These are phyloP conservation scores for Ambrosia trifida DNA, from an alignment of 129 eudicot species.

Conservation along the genomic window DNA sequence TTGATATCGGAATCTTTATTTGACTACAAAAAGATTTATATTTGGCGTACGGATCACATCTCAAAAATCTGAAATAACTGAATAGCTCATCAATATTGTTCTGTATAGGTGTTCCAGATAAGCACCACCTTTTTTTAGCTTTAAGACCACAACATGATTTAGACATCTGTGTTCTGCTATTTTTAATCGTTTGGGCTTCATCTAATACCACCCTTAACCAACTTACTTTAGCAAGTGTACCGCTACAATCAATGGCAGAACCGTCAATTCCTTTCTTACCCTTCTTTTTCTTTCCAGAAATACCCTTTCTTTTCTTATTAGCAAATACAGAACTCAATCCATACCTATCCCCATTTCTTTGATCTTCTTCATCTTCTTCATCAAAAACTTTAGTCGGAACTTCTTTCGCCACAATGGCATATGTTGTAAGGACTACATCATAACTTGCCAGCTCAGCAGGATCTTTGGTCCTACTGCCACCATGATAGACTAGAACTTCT, in stretches of 20 bases:
- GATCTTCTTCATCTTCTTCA: slow-evolving; percentile 79
- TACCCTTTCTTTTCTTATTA: slow-evolving; percentile 49
- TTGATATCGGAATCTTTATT: slow-evolving; percentile 67
- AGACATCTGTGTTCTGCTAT: slow-evolving; percentile 82
- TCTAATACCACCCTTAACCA: slow-evolving; percentile 88
- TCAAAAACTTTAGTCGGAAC: slow-evolving; percentile 73
- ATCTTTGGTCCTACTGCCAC: slow-evolving; percentile 74
- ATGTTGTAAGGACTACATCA: slow-evolving; percentile 90
- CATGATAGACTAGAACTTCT: slow-evolving; percentile 79
- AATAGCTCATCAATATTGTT: slow-evolving; percentile 82
- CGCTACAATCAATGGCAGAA: slow-evolving; percentile 55
- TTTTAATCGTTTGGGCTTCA: slow-evolving; percentile 96
- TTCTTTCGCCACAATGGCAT: slow-evolving; percentile 83
- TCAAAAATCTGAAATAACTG: slow-evolving; percentile 90
- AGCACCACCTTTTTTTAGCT: slow-evolving; percentile 93
- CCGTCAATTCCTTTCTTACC: slow-evolving; percentile 54
- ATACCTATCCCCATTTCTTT: slow-evolving; percentile 51
- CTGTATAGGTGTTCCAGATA: slow-evolving; percentile 96
- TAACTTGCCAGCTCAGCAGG: slow-evolving; percentile 69
- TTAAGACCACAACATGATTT: slow-evolving; percentile 90
- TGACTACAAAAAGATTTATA: slow-evolving; percentile 55
- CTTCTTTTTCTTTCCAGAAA: slow-evolving; percentile 59
- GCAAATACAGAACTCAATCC: slow-evolving; percentile 56
- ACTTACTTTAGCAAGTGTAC: slow-evolving; percentile 77
- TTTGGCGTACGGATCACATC: slow-evolving; percentile 65